phyloP scores from a whole-genome alignment of 768 basidiomycete genomes.

The Dentipellis sp. region DNA sequence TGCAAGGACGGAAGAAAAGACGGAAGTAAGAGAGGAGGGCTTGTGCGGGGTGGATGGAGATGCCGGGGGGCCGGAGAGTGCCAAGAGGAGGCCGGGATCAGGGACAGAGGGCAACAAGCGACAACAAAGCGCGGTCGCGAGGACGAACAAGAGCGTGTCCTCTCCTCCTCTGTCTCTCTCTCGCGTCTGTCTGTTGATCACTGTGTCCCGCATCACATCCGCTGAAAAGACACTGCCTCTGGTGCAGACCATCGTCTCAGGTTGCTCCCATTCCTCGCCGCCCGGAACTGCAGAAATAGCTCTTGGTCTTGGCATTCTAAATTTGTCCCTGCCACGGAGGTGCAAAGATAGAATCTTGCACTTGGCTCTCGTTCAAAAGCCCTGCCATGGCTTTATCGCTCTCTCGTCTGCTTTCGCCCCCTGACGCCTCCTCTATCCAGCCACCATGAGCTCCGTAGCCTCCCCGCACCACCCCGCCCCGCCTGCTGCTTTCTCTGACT shows the following conservation, averaged over 20 bases:
- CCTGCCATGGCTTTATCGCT: slow-evolving; percentile 3
- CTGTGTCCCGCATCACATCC: no score
- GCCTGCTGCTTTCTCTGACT: slow-evolving; percentile 2
- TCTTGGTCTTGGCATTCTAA: slow-evolving; percentile 16
- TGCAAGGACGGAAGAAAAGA: no score
- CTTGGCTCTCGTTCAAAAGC: slow-evolving; percentile 15
- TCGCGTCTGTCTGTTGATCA: no score
- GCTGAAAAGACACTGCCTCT: no score
- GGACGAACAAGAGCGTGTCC: no score
- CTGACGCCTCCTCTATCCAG: background rate
- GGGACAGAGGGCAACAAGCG: no score
- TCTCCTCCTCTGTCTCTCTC: no score
- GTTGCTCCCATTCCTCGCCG: background rate
- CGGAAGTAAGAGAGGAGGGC: no score
- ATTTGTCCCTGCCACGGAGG: slow-evolving; percentile 12
- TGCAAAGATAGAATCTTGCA: slow-evolving; percentile 8
- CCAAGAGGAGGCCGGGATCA: no score
- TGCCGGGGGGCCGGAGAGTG: no score
- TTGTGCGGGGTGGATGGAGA: no score
- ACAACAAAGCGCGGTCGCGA: no score
- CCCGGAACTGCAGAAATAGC: slow-evolving; percentile 10
- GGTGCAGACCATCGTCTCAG: background rate
- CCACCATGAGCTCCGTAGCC: slow-evolving; percentile 12
- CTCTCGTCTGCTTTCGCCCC: background rate
- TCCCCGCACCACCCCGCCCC: slow-evolving; percentile 4